Evolutionary conservation across 2,329 filamentous ascomycete genomes (phyloP), one percentile per base, ranked within the genome.

Genomic region (Microsporum audouinii): DNA sequence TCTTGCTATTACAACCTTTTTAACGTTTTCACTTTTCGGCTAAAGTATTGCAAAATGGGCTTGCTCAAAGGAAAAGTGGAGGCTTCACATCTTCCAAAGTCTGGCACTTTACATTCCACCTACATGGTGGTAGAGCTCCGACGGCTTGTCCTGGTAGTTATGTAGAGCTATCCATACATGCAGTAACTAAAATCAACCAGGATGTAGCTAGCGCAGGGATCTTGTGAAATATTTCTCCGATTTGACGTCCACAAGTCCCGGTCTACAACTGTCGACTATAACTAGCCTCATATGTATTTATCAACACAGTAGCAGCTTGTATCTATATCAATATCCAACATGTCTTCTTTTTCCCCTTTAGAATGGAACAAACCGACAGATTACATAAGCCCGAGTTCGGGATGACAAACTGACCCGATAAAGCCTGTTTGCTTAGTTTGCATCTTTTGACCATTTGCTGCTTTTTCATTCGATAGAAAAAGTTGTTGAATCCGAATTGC

Each of bases 401-500:
- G 29, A n/a, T 14, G 27, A 36, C 12, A 34, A 36, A 17, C 14
- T 55, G 5, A 23, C 51, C 31, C 2, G 2, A 58, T 41, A n/a
- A 36, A 45, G 39, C 36, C 14, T 61, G 61, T 63, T 63, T 63
- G 59, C 23, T 14, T 1, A 45, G 60, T 63, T 63, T 63, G 62
- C 62, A 63, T 10, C 5, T 14, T 29, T 38, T 51, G 33, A 45
- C 45, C 36, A 59, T 33, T 59, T 59, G 57, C 41, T 47, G 27
- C 41, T 51, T 29, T 17, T 51, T 45, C 57, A 59, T 59, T 29
- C 14, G 29, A 14, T 36, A 56, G 57, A 55, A 59, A 39, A 55
- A 55, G 12, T 34, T 27, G 51, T n/a, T n/a, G 39, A 5, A n/a
- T n/a, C 31, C 23, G 43, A 17, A 38, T 33, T n/a, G 51, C 17